These are phyloP conservation scores for Lichtheimia hyalospora DNA, from an alignment of 371 early-diverging fungal genomes.

Conservation along the genomic window DNA sequence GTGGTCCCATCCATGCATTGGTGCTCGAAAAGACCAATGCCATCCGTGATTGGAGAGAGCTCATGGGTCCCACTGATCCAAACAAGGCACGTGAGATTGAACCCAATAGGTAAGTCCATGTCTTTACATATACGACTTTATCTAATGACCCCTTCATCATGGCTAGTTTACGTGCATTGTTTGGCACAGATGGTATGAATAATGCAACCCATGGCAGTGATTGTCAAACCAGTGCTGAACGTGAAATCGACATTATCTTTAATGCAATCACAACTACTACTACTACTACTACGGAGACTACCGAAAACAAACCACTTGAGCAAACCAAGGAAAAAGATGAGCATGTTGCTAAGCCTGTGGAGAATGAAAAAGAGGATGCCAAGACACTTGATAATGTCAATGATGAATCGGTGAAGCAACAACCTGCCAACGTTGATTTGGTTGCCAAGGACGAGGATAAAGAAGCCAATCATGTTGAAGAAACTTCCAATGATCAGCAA, in stretches of 20 bases:
- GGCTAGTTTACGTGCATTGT: constrained; percentile 55
- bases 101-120: constrained; percentile 44
- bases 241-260: constrained; percentile 71
- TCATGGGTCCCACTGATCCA: constrained; percentile 81
- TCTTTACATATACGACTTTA: neutral
- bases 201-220: constrained; percentile 83
- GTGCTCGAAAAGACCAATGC: constrained; percentile 67
- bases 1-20: constrained; percentile 46
- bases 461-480: neutral
- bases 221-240: constrained; percentile 60
- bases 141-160: constrained; percentile 9
- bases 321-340: neutral
- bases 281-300: neutral
- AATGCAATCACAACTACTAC: neutral
- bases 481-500: too few species aligned
- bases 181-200: constrained; percentile 62
- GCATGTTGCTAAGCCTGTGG: neutral
- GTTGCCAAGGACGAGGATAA: neutral
- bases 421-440: neutral
- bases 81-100: constrained; percentile 59
- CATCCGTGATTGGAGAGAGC: constrained; percentile 65
- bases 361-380: neutral
- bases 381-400: neutral
- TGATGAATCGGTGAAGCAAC: neutral
- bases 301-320: neutral